phyloP scores from a whole-genome alignment of 1,284 basidiomycete species.

The Cystobasidium sp. region DNA sequence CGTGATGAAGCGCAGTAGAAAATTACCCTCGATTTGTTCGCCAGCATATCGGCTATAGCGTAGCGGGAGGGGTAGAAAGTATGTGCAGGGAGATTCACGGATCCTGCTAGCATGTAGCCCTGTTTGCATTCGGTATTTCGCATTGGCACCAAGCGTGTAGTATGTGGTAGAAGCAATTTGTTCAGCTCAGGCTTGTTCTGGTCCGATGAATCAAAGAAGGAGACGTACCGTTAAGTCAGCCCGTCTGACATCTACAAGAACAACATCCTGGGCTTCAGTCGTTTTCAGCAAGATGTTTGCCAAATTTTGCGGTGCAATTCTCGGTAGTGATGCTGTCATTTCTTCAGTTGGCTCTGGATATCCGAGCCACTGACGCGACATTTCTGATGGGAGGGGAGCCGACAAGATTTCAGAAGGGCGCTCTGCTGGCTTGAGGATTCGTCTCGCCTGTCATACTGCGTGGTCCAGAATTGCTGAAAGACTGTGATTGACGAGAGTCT shows the following conservation, averaged over 20 bases:
- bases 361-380: slow-evolving; percentile 19
- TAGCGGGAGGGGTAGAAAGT: slow-evolving; percentile 29
- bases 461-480: slow-evolving; percentile 12
- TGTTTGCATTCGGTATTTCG: slow-evolving; percentile 5
- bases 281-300: slow-evolving; percentile 5
- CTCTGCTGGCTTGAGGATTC: slow-evolving; percentile 12
- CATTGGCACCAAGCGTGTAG: slow-evolving; percentile 17
- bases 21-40: slow-evolving; percentile 1
- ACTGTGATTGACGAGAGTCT: slow-evolving; percentile 15
- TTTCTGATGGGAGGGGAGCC: slow-evolving; percentile 10
- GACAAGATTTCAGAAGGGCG: slow-evolving; percentile 15
- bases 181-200: slow-evolving; percentile 10
- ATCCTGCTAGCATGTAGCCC: slow-evolving; percentile 15
- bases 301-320: slow-evolving; percentile 7
- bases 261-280: slow-evolving; percentile 2
- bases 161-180: slow-evolving; percentile 11
- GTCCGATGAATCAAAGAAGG: slow-evolving; percentile 3
- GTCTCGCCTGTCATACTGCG: slow-evolving; percentile 11
- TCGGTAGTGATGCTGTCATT: slow-evolving; percentile 9
- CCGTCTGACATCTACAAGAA: slow-evolving; percentile 21
- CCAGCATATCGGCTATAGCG: slow-evolving; percentile 12
- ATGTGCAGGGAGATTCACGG: slow-evolving; percentile 28
- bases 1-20: slow-evolving; percentile 20
- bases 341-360: slow-evolving; percentile 22
- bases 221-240: slow-evolving; percentile 21